Conservation (phyloP, 148 eudicot genomes). For the Camellia lanceoleosa region DNA sequence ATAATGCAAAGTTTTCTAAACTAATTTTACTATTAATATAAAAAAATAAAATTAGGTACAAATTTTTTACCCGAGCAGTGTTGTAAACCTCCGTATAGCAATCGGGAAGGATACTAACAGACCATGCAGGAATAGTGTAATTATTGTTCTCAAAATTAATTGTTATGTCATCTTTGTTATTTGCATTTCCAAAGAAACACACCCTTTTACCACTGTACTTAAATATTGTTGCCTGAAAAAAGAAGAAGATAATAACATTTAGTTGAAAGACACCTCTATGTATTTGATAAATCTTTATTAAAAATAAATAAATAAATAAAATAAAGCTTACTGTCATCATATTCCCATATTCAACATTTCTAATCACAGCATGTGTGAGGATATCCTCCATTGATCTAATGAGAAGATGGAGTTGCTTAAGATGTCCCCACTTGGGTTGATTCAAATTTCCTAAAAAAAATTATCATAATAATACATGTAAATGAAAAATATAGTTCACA, state of each 20-base stretch:
- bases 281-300: not conserved
- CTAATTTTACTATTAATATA: not conserved
- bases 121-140: slow-evolving; percentile 48
- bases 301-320: not conserved
- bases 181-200: slow-evolving; percentile 44
- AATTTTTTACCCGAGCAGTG: slow-evolving; percentile 34
- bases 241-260: not conserved
- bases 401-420: slow-evolving; percentile 31
- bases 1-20: not conserved
- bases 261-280: not conserved
- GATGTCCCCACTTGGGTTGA: slow-evolving; percentile 46
- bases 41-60: not conserved
- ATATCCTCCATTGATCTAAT: slow-evolving; percentile 22
- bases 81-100: slow-evolving; percentile 41
- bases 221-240: slow-evolving; percentile 33
- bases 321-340: not conserved
- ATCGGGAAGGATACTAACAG: slow-evolving; percentile 47
- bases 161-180: slow-evolving; percentile 17
- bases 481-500: not conserved
- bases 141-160: slow-evolving; percentile 27
- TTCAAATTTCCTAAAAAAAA: slow-evolving; percentile 21
- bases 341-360: not conserved
- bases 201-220: slow-evolving; percentile 13
- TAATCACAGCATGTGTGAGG: slow-evolving; percentile 20
- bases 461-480: not conserved